phyloP scores from a whole-genome alignment of 495 filamentous ascomycete species.

The Podospora tetraspora region DNA sequence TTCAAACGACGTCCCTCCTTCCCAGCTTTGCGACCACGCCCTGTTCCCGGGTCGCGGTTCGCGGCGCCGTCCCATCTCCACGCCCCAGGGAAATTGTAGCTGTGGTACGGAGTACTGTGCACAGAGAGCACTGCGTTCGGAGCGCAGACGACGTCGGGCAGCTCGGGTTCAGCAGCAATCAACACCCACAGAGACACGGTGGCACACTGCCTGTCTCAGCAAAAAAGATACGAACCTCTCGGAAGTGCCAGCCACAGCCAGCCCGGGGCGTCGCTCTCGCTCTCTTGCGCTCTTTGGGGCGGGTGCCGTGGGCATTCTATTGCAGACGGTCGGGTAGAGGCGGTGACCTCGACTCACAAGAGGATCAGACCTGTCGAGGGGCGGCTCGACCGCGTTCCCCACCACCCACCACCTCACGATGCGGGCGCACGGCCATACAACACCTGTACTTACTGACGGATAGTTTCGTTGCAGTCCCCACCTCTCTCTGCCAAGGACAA shows the following conservation, averaged over 20 bases:
- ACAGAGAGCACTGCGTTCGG: neutral
- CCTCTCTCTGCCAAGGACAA: neutral
- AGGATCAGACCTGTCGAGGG: constrained; percentile 11
- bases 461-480: neutral
- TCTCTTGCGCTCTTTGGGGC: neutral
- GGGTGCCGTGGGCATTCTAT: neutral
- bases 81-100: constrained; percentile 6
- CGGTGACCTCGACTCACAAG: constrained; percentile 10
- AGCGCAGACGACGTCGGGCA: neutral
- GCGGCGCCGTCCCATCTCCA: constrained; percentile 1
- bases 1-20: neutral
- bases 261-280: neutral
- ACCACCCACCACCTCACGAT: neutral
- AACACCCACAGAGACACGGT: neutral
- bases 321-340: constrained; percentile 7
- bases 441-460: neutral
- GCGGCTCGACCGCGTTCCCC: constrained; percentile 14
- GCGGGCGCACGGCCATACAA: constrained; percentile 11
- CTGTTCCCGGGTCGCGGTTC: neutral
- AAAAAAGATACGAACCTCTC: neutral
- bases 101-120: constrained; percentile 1
- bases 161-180: neutral
- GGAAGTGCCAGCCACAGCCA: constrained; percentile 9
- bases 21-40: neutral
- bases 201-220: neutral